Evolutionary conservation across 2,329 filamentous ascomycete genomes (phyloP), one percentile per base, ranked within the genome.

Genomic region (Trichoderma sp.): DNA sequence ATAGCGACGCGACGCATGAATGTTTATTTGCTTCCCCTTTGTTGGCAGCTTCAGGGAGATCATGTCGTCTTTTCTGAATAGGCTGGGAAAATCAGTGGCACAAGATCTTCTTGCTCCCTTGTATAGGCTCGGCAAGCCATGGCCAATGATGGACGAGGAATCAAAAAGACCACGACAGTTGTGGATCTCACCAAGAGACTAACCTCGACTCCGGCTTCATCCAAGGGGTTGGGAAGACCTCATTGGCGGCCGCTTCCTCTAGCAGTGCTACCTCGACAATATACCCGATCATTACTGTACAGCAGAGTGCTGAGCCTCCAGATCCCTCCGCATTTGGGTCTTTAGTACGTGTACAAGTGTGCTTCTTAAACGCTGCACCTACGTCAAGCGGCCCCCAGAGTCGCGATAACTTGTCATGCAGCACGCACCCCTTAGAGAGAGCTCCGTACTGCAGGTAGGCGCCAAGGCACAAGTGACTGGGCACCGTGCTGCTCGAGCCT

Each of bases 161-260:
- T 54, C 37, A 24, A 54, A 46, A 32, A 52, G 54, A 60, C 54
- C 7, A 55, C 65, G 60, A 69, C 68, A 39, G 24, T 34, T 69
- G 68, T 66, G 68, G 68, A 30, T 59, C 43, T 21, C 21, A 51
- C 28, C 54, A 63, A 28, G 32, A 56, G 54, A 65, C 58, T 69
- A 56, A 32, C 68, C 37, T 68, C 18, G n/a, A 51, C 67, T n/a
- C 60, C 32, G 11, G 55, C 61, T 49, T 59, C 39, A 59, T 16
- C 64, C 63, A 63, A 66, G 65, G 64, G 21, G 37, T 63, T 51
- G 37, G 65, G 10, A 21, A 8, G 58, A 34, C 30, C 60, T 70
- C 43, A 63, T 68, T 71, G 68, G 70, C n/a, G 59, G 70, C 68
- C 43, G 43, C 46, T 11, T 52, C 30, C 34, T 58, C 37, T 58